phyloP scores from a whole-genome alignment of 163 green algal genomes.

The Volvox carteri region DNA sequence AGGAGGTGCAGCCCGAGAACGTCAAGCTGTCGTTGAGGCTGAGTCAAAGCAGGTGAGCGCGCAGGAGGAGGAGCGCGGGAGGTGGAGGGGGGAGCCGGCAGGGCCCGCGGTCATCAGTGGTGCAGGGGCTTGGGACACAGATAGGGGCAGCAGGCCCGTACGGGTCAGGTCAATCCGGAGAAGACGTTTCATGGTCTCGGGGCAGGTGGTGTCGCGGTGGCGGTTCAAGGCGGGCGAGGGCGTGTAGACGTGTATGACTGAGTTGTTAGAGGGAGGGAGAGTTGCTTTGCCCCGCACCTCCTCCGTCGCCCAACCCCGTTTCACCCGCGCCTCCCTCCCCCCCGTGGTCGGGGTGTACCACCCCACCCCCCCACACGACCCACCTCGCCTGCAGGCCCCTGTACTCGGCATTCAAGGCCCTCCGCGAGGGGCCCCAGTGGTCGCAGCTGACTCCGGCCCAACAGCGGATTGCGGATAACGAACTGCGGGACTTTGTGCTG shows the following conservation, averaged over 20 bases:
- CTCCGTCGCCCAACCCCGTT: neutral
- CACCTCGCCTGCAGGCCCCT: too few species aligned
- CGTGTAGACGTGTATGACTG: neutral
- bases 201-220: too few species aligned
- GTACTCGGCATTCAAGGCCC: conserved; percentile 91
- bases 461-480: conserved; percentile 88
- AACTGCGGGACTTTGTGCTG: conserved; percentile 94
- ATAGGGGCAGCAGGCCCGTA: too few species aligned
- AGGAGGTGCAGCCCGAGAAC: conserved; percentile 93
- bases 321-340: neutral
- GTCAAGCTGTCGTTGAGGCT: conserved; percentile 92
- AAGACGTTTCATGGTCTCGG: too few species aligned
- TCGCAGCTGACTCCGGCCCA: conserved; percentile 83
- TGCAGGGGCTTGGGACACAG: too few species aligned
- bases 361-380: neutral
- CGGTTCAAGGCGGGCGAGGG: neutral
- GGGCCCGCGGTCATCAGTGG: too few species aligned
- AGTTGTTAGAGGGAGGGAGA: neutral
- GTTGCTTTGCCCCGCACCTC: neutral
- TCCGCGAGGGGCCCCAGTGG: conserved; percentile 80
- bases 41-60: conserved; percentile 74
- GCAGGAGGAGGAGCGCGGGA: neutral
- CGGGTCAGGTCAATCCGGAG: too few species aligned
- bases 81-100: neutral
- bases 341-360: neutral